Base-by-base conservation (phyloP, 2,329 filamentous ascomycete species). In the Seiridium unicorne region DNA sequence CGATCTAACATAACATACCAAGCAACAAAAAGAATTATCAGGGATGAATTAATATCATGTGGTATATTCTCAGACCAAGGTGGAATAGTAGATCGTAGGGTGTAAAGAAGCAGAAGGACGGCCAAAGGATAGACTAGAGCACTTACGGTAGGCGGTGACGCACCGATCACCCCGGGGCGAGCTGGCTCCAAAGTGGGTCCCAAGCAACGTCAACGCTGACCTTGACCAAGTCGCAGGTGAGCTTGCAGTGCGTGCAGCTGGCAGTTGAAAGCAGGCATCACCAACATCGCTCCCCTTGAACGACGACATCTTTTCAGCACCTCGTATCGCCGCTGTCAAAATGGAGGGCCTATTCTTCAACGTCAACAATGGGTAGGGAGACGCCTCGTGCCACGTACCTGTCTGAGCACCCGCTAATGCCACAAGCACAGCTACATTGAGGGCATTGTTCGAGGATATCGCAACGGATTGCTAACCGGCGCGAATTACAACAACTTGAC, bases 311-410 rank as follows among this genome's bases (percentile, higher is more conserved):
- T 18, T 48, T n/a, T 48, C 46, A 18, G 13, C 46, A 48, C 8
- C 6, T 31, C 46, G 38, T 35, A 26, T 62, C 62, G 56, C 55
- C 57, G 59, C 63, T 13, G 11, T 65, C 69, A 81, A 72, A 61
- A 97, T 96, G 93, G 93, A 97, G 83, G 93, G 93, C 61, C 88
- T 97, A 51, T 89, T 93, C 71, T 97, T 95, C 81, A 97, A 97
- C 79, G 91, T 94, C 64, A 93, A 96, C 78, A 93, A 92, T 78
- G 93, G 93, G 90, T 94, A 81, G 65, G 84, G 8, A 9, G 32
- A 38, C 62, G 44, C 53, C 44, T 60, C 58, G 56, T 61, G 59
- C 56, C 10, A 68, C 70, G 65, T 72, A 67, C 68, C 63, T 69
- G 51, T n/a, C 53, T 57, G 40, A 55, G 7, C 13, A 31, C 9